Evolutionary conservation across 345 rosid species (phyloP).

Genomic region (Eucalyptus victrix): DNA sequence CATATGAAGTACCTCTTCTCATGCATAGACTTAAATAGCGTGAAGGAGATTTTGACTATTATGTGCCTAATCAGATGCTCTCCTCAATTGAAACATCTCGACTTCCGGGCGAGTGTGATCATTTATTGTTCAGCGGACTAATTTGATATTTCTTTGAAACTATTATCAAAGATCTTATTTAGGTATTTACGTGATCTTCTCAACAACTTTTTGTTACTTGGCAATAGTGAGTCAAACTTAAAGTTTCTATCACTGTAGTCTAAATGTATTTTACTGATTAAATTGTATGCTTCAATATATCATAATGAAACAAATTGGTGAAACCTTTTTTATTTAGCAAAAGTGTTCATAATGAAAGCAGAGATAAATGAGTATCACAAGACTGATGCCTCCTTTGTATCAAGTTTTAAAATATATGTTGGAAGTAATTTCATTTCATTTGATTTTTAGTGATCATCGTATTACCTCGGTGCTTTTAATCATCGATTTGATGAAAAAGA

Average conservation of each 20-base stretch:
- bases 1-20: not conserved
- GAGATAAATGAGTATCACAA: not conserved
- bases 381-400: not conserved
- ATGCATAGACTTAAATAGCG: not conserved
- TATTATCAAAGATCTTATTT: not conserved
- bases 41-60: not conserved
- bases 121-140: not conserved
- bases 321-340: not conserved
- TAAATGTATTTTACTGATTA: not conserved
- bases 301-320: not conserved
- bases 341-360: not conserved
- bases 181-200: not conserved
- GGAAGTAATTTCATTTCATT: not conserved
- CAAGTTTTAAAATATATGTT: not conserved
- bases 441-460: not conserved
- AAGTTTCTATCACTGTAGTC: not conserved
- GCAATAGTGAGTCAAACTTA: not conserved
- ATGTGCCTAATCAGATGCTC: not conserved
- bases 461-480: not conserved
- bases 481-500: not conserved
- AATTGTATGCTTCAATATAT: not conserved
- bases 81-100: not conserved
- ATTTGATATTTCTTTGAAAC: not conserved
- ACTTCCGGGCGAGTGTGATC: not conserved
- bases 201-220: not conserved